Evolutionary conservation across 352 stramenopile genomes (phyloP).

Genomic region (Globisporangium alternatum): DNA sequence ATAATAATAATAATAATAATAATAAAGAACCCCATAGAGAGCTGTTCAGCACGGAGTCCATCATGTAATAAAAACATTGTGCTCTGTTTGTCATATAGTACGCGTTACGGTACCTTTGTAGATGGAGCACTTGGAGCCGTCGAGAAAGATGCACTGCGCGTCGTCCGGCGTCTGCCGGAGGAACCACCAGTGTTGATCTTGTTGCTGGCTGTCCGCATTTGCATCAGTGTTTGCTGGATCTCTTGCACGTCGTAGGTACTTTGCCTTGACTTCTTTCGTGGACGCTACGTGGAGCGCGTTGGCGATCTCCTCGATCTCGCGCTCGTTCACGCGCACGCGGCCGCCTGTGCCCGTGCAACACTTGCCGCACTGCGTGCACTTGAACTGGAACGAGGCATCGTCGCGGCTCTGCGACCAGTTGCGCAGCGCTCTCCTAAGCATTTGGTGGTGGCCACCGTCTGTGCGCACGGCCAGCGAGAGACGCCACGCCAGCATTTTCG

Average conservation of each 20-base stretch:
- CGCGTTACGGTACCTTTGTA: slow-evolving; percentile 37
- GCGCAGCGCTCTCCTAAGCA: slow-evolving; percentile 19
- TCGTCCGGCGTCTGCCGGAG: slow-evolving; percentile 55
- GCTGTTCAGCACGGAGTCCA: neutral
- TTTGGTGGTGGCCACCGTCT: neutral
- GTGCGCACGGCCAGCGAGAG: neutral
- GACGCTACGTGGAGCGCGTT: slow-evolving; percentile 25
- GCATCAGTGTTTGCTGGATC: neutral
- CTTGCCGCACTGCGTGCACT: slow-evolving; percentile 73
- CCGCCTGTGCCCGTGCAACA: slow-evolving; percentile 73
- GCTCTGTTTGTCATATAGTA: neutral
- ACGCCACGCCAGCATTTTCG: neutral
- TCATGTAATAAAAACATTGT: neutral
- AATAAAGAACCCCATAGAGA: neutral
- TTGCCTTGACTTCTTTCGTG: slow-evolving; percentile 28
- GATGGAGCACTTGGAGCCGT: slow-evolving; percentile 64
- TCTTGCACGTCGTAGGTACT: slow-evolving; percentile 25
- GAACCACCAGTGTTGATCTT: slow-evolving; percentile 27
- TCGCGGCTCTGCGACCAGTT: slow-evolving; percentile 30
- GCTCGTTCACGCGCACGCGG: slow-evolving; percentile 61
- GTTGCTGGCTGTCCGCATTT: slow-evolving; percentile 8
- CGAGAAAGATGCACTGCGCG: slow-evolving; percentile 59
- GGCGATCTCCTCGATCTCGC: slow-evolving; percentile 50
- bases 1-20: too few relatives aligned
- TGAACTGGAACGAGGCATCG: slow-evolving; percentile 53